These are phyloP conservation scores for Spiromastix sp. DNA, from an alignment of 2,329 filamentous ascomycete genomes.

Conservation along the genomic window DNA sequence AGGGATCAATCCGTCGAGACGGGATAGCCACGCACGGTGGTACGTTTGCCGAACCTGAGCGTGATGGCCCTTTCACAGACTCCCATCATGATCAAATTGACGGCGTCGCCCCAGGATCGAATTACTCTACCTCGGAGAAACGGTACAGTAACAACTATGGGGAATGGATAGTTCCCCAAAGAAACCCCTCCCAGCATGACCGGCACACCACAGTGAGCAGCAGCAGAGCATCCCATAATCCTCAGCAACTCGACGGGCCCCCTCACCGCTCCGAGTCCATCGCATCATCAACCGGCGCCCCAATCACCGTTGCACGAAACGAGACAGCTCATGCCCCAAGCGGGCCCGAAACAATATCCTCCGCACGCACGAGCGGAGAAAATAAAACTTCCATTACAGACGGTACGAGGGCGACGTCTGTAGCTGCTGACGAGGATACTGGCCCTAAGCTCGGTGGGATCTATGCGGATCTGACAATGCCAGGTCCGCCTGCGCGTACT, in stretches of 20 bases:
- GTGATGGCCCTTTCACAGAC: too few species aligned
- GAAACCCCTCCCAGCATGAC: not conserved
- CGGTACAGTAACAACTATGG: constrained; percentile 36
- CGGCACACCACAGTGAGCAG: not conserved
- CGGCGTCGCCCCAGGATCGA: not conserved
- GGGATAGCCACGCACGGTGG: constrained; percentile 49
- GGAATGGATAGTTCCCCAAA: constrained; percentile 38
- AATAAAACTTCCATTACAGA: not conserved
- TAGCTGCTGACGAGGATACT: not conserved
- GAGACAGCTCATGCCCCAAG: not conserved
- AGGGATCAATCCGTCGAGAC: constrained; percentile 60
- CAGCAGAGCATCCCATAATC: not conserved
- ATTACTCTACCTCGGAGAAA: constrained; percentile 5
- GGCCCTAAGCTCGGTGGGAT: not conserved
- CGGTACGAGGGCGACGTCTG: not conserved
- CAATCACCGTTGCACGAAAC: not conserved
- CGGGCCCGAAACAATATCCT: not conserved
- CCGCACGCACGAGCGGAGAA: not conserved
- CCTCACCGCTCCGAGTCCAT: not conserved
- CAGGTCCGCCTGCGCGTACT: constrained; percentile 19
- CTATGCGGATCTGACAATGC: not conserved
- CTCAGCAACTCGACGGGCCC: not conserved
- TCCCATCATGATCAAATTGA: too few species aligned
- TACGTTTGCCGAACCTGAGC: too few species aligned
- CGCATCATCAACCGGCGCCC: not conserved